phyloP scores from a whole-genome alignment of 129 eudicot genomes.

The Artemisia argyi region DNA sequence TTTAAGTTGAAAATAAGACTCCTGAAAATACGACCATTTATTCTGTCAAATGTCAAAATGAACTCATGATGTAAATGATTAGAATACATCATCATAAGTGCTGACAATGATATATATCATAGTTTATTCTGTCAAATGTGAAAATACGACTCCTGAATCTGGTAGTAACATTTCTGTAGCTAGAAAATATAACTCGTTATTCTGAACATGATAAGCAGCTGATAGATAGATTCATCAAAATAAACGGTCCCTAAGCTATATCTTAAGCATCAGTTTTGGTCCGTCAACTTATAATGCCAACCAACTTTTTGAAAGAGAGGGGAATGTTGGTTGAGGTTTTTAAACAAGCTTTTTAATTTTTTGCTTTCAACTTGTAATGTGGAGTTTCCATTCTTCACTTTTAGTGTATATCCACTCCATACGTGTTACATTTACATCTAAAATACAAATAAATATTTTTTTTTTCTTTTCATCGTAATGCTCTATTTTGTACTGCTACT shows the following conservation, averaged over 20 bases:
- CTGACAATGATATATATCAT: background rate
- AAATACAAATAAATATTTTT: background rate
- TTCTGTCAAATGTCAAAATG: background rate
- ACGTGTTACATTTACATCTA: background rate
- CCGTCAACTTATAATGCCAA: constrained; percentile 2
- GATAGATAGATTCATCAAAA: background rate
- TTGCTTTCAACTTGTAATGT: background rate
- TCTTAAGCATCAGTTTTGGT: background rate
- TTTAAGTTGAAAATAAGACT: no score
- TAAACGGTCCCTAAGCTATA: background rate
- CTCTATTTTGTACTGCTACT: background rate
- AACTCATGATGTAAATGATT: background rate
- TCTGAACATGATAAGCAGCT: constrained; percentile 14
- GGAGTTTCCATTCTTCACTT: background rate
- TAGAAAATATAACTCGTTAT: background rate
- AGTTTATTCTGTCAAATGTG: background rate
- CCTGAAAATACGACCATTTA: no score
- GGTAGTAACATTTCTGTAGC: background rate
- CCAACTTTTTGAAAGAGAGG: background rate
- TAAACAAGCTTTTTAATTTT: background rate
- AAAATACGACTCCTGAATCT: no score
- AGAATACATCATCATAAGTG: background rate
- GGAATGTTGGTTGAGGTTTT: constrained; percentile 7
- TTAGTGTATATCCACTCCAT: background rate
- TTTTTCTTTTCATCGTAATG: background rate